Percentiles rank a stretch among this genome's conserved stretches.
phyloP scores from a whole-genome alignment of 345 rosid genomes.

The Rhizophora mangle region DNA sequence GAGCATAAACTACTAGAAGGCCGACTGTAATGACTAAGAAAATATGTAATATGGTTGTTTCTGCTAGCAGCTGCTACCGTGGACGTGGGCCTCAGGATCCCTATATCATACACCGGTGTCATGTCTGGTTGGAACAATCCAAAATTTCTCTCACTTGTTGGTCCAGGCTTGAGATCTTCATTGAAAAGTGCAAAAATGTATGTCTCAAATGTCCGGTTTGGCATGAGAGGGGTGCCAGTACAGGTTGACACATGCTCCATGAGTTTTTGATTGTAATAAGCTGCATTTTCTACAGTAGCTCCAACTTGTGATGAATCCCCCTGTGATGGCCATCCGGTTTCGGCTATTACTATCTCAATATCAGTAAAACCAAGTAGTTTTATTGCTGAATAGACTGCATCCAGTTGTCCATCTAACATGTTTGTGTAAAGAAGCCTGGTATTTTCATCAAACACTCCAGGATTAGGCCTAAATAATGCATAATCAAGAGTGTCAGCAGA shows the following conservation, averaged over 20 bases:
- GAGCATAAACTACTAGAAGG: constrained; percentile 24
- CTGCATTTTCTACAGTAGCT: constrained; percentile 49
- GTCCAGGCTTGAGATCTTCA: constrained; percentile 79
- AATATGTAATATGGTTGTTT: constrained; percentile 24
- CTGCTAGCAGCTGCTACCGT: constrained; percentile 51
- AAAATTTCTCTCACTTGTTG: constrained; percentile 64
- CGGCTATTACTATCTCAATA: constrained; percentile 73
- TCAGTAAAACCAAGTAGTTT: constrained; percentile 58
- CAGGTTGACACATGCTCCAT: constrained; percentile 58
- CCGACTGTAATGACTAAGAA: constrained; percentile 33
- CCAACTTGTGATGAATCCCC: constrained; percentile 65
- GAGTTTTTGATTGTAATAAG: constrained; percentile 60
- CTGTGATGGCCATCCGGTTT: constrained; percentile 85
- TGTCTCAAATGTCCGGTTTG: constrained; percentile 73
- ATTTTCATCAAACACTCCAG: constrained; percentile 50
- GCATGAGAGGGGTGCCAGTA: constrained; percentile 80
- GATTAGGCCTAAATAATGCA: constrained; percentile 66
- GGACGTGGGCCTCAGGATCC: constrained; percentile 63
- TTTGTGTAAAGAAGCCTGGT: constrained; percentile 56
- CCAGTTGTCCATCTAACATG: constrained; percentile 91
- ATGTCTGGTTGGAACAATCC: constrained; percentile 65
- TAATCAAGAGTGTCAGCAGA: constrained; percentile 58
- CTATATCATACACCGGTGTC: constrained; percentile 65
- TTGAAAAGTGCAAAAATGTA: constrained; percentile 84
- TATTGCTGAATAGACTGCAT: constrained; percentile 79